Evolutionary conservation across 2,329 filamentous ascomycete species (phyloP).

Genomic region (Cyphellophora attinorum): DNA sequence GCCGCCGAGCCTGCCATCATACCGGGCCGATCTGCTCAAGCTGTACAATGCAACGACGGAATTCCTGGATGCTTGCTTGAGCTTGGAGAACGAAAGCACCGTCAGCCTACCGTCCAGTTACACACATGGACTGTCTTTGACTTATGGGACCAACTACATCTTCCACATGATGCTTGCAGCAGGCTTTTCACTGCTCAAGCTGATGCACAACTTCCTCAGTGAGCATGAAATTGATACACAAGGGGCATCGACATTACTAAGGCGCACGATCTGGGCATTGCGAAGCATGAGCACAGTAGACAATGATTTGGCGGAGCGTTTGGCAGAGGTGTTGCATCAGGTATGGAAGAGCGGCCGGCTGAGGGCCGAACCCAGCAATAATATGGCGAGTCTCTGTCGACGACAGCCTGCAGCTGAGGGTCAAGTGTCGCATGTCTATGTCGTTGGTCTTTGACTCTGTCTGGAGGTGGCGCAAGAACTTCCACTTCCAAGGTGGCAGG

Average conservation of each 20-base stretch:
- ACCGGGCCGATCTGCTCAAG: conserved; percentile 34
- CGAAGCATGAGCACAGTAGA: conserved; percentile 50
- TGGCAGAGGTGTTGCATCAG: conserved; percentile 57
- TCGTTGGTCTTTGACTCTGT: conserved; percentile 58
- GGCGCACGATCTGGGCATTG: conserved; percentile 48
- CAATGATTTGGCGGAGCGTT: conserved; percentile 55
- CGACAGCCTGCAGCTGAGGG: conserved; percentile 48
- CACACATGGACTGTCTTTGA: conserved; percentile 30
- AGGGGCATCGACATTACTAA: conserved; percentile 47
- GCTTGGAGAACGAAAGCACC: conserved; percentile 29
- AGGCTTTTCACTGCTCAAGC: conserved; percentile 54
- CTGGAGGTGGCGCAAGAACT: conserved; percentile 58
- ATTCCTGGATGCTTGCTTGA: conserved; percentile 38
- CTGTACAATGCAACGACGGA: conserved; percentile 36
- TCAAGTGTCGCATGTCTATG: conserved; percentile 58
- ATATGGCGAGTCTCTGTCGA: conserved; percentile 12
- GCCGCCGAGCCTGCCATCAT: conserved; percentile 35
- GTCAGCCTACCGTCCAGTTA: conserved; percentile 20
- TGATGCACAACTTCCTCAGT: conserved; percentile 57
- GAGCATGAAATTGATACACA: conserved; percentile 38
- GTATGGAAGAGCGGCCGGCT: conserved; percentile 47
- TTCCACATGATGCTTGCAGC: conserved; percentile 59
- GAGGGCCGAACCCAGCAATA: conserved; percentile 20
- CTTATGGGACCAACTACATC: conserved; percentile 52
- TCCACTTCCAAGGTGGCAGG: conserved; percentile 57